Base-by-base conservation (phyloP, 495 filamentous ascomycete species). In the Hypoxylon rickii region DNA sequence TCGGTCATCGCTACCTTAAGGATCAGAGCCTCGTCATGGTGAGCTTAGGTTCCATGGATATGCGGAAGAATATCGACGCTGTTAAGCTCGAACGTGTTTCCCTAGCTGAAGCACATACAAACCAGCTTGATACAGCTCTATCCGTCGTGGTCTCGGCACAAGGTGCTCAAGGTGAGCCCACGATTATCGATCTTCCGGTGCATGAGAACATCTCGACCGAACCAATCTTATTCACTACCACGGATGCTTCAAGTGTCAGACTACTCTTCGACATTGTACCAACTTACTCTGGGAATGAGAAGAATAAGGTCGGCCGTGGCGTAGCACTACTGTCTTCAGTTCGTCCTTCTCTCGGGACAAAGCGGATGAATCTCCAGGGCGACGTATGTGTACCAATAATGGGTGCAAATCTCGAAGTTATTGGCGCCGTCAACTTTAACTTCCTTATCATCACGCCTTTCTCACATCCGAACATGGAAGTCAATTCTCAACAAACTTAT, bases 361-460 rank as follows among this genome's bases (percentile, higher is more conserved):
- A 75, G 58, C 83, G 90, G 16, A 93, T 91, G 72, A 91, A 86
- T 49, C 78, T 97, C 7, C 90, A 96, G 72, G 92, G 92, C n/a
- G 93, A 96, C 68, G 81, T 95, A 16, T 92, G 87, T 48, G 86
- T 98, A 16, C 94, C 94, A 2, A 95, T 98, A 43, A 79, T 98
- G 62, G 76, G 71, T 1, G 87, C 89, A 18, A 92, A 87, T 20
- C 69, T 97, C 29, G 92, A 97, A 38, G 86, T 97, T 7, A 96
- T 98, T 63, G 94, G 94, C 5, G 83, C 86, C 7, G 89, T 97
- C 61, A 94, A 94, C 48, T 97, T 98, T 81, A 97, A 96, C 66
- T 97, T 97, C 65, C 75, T 96, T 11, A 81, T 97, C 70, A 89
- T 98, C 67, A 97, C 90, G 6, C 92, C 94, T 16, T 98, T 97